A percentile compares a stretch with the other conserved stretches of the same genome.
phyloP scores from a whole-genome alignment of 2,329 filamentous ascomycete genomes.

The Ophiostoma tasmaniense region DNA sequence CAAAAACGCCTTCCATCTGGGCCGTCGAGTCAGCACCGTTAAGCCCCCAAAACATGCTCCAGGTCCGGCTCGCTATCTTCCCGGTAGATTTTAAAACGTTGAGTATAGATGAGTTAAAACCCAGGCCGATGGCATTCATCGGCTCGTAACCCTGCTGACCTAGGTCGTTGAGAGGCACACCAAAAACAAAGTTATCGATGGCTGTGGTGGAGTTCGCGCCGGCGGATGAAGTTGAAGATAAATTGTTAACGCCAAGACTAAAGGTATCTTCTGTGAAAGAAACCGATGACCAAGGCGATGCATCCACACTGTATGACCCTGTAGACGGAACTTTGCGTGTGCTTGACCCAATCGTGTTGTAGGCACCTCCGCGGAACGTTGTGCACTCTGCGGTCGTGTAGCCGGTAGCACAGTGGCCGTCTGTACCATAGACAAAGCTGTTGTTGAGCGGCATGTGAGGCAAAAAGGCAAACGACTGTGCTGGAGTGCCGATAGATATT shows the following conservation, averaged over 20 bases:
- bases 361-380: not conserved
- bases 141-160: not conserved
- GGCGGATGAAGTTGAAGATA: not conserved
- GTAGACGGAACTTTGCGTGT: not conserved
- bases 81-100: not conserved
- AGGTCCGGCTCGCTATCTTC: constrained; percentile 25
- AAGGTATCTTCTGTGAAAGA: not conserved
- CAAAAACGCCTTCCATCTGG: constrained; percentile 24
- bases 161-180: not conserved
- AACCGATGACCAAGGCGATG: not conserved
- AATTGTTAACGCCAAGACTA: not conserved
- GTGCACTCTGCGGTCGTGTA: not conserved
- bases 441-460: not conserved
- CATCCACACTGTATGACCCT: not conserved
- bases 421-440: not conserved
- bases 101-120: not conserved
- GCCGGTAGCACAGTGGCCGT: not conserved
- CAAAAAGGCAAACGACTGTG: not conserved
- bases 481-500: not conserved
- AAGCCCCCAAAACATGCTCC: constrained; percentile 28
- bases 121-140: not conserved
- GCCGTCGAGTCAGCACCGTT: constrained; percentile 12
- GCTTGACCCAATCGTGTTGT: not conserved
- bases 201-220: not conserved
- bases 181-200: not conserved